Evolutionary conservation across 441 rosid genomes (phyloP).

Genomic region (Breynia disticha): DNA sequence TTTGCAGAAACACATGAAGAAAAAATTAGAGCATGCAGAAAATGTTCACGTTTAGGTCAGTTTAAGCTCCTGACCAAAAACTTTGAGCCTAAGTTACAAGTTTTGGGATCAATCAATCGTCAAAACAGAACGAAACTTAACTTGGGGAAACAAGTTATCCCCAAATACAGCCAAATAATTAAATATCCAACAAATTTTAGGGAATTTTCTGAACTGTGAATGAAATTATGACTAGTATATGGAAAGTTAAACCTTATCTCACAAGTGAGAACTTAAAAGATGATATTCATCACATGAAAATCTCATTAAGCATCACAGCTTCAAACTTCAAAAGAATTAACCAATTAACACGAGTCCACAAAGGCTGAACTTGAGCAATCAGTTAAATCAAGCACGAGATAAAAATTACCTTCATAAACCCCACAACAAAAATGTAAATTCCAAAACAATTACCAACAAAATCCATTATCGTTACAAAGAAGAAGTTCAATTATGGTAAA

Average conservation of each 20-base stretch:
- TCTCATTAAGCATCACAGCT: slow-evolving; percentile 1
- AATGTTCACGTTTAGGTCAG: neutral
- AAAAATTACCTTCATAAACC: neutral
- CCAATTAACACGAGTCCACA: slow-evolving; percentile 1
- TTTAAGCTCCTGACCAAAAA: slow-evolving; percentile 6
- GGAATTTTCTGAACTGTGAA: slow-evolving; percentile 5
- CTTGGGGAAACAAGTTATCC: neutral
- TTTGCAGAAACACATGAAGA: no score
- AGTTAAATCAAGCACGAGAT: slow-evolving; percentile 4
- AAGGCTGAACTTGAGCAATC: slow-evolving; percentile 4
- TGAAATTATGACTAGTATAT: neutral
- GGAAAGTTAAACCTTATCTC: slow-evolving; percentile 1
- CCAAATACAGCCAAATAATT: slow-evolving; percentile 1
- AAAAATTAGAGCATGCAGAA: no score
- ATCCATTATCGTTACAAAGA: slow-evolving; percentile 6
- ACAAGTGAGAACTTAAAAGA: slow-evolving; percentile 10
- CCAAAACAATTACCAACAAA: slow-evolving; percentile 12
- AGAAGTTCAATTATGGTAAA: slow-evolving; percentile 12
- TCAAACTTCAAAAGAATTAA: neutral
- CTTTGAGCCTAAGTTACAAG: neutral
- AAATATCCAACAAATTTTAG: neutral
- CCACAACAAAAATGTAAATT: slow-evolving; percentile 7
- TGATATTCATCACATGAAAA: slow-evolving; percentile 10
- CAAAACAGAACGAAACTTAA: neutral
- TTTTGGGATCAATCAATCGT: slow-evolving; percentile 5